phyloP scores from a whole-genome alignment of 768 basidiomycete genomes.

The Termitomyces titanicus region DNA sequence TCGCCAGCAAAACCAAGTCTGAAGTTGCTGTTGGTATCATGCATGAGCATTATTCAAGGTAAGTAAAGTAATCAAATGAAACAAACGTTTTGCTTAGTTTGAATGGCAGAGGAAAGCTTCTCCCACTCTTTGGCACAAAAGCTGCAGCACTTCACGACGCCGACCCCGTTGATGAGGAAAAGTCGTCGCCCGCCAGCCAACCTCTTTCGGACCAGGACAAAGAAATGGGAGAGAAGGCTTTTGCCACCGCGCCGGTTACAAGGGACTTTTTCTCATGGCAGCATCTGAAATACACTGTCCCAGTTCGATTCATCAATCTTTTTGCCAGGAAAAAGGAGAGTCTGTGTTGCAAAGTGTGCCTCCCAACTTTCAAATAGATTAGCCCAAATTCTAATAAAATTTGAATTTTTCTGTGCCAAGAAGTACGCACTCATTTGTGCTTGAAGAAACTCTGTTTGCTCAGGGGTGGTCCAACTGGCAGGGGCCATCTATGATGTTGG shows the following conservation, averaged over 20 bases:
- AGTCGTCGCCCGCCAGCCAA: constrained; percentile 11
- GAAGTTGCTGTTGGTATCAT: background rate
- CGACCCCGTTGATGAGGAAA: constrained; percentile 36
- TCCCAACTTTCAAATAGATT: background rate
- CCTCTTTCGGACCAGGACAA: constrained; percentile 15
- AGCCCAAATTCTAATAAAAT: background rate
- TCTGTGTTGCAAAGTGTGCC: background rate
- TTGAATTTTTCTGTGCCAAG: background rate
- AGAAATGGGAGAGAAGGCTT: constrained; percentile 24
- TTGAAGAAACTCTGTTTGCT: background rate
- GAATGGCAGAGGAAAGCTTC: background rate
- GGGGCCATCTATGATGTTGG: background rate
- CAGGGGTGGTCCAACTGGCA: background rate
- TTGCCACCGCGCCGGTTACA: constrained; percentile 40
- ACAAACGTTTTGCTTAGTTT: background rate
- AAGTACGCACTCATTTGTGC: background rate
- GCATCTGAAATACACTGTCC: constrained; percentile 61
- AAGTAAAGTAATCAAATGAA: no score
- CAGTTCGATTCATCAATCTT: background rate
- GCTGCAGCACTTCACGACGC: constrained; percentile 24
- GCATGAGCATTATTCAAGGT: background rate
- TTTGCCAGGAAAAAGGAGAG: background rate
- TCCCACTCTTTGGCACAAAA: constrained; percentile 30
- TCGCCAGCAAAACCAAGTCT: background rate
- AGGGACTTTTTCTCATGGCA: constrained; percentile 80